Conservation (phyloP, 1,284 basidiomycete species). For the Ganoderma meredithae region DNA sequence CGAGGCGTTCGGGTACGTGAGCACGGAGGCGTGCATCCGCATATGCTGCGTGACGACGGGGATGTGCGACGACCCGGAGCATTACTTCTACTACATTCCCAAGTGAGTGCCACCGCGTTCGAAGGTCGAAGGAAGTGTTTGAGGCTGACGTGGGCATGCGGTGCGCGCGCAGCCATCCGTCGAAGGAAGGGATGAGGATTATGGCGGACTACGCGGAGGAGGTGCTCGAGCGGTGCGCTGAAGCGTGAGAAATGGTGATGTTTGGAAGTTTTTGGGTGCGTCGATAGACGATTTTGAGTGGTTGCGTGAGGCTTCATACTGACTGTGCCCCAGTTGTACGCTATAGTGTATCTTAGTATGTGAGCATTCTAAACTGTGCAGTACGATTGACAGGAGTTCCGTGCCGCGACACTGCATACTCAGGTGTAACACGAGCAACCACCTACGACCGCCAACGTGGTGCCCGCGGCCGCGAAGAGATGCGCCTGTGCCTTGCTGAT, state of each 20-base stretch:
- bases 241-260: not conserved
- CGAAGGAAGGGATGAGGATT: constrained; percentile 50
- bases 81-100: constrained; percentile 58
- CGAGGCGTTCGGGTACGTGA: constrained; percentile 44
- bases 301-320: not conserved
- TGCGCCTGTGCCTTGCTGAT: not conserved
- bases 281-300: not conserved
- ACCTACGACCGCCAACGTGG: not conserved
- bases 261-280: not conserved
- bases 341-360: not conserved
- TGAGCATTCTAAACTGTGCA: not conserved
- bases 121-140: constrained; percentile 33
- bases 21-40: constrained; percentile 38
- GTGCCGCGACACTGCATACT: not conserved
- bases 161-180: constrained; percentile 46
- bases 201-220: constrained; percentile 57
- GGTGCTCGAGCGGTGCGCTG: constrained; percentile 38
- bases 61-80: constrained; percentile 50
- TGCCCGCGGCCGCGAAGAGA: not conserved
- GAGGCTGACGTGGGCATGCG: not conserved
- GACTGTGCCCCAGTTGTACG: not conserved
- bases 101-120: constrained; percentile 40
- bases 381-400: not conserved
- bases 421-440: not conserved
- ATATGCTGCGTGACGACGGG: constrained; percentile 31